These are phyloP conservation scores for Mallotus nudiflorus DNA, from an alignment of 345 rosid species.

Conservation along the genomic window DNA sequence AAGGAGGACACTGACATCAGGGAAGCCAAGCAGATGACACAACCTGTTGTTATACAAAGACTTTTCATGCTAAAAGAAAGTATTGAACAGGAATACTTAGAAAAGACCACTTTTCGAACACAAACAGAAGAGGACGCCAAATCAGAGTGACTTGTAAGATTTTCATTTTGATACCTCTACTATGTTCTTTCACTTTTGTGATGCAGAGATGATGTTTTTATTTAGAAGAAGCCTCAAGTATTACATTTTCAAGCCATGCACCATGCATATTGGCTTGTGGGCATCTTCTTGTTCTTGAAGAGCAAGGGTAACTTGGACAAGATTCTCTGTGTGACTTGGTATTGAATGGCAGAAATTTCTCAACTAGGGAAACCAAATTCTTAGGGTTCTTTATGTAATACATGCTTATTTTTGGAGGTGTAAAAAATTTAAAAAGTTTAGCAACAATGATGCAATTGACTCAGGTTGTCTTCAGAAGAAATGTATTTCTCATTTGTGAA, in stretches of 20 bases:
- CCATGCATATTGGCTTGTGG: neutral
- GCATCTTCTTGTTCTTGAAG: neutral
- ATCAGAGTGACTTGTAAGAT: constrained; percentile 39
- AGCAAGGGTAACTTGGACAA: neutral
- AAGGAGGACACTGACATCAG: constrained; percentile 79
- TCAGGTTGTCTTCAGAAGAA: too few relatives aligned
- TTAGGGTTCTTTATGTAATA: neutral
- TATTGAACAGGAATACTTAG: constrained; percentile 80
- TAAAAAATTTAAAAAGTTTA: too few relatives aligned
- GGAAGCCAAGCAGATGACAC: constrained; percentile 79
- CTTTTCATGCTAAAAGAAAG: constrained; percentile 82
- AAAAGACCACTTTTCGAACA: constrained; percentile 19
- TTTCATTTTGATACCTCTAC: neutral
- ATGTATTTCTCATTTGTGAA: too few relatives aligned
- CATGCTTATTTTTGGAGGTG: neutral
- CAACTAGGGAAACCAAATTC: neutral
- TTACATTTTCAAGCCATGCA: neutral
- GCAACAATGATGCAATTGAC: too few relatives aligned
- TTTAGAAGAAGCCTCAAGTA: neutral
- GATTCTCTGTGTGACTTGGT: too few relatives aligned
- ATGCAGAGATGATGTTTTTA: neutral
- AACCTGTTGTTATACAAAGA: constrained; percentile 90
- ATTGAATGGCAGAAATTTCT: neutral
- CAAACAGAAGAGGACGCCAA: constrained; percentile 24
- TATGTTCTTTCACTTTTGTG: neutral